Conservation (phyloP, 2,329 filamentous ascomycete species). For the Colletotrichum somersetense region DNA sequence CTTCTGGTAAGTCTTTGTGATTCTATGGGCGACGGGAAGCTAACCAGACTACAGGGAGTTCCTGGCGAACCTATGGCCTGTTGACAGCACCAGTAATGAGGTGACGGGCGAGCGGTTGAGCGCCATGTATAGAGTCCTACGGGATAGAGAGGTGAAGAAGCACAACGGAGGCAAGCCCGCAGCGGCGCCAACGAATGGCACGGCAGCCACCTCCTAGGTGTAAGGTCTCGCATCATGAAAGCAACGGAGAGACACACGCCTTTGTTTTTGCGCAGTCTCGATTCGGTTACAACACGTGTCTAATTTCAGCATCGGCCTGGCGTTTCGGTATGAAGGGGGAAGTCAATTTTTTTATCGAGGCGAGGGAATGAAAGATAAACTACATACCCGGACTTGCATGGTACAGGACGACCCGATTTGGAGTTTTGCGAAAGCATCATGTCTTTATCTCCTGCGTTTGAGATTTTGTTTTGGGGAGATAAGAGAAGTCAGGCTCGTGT, state of each 20-base stretch:
- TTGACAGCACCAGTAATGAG: constrained; percentile 59
- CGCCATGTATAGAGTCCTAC: constrained; percentile 59
- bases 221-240: constrained; percentile 30
- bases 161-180: constrained; percentile 33
- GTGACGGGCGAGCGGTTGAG: constrained; percentile 59
- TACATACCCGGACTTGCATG: constrained; percentile 43
- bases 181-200: constrained; percentile 40
- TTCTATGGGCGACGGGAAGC: not conserved
- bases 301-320: constrained; percentile 42
- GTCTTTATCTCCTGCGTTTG: constrained; percentile 31
- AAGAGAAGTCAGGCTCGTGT: not conserved
- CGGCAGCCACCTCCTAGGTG: constrained; percentile 38
- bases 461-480: constrained; percentile 10
- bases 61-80: constrained; percentile 60
- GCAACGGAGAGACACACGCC: constrained; percentile 15
- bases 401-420: constrained; percentile 42
- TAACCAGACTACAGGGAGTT: constrained; percentile 54
- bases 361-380: constrained; percentile 44
- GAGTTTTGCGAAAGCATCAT: constrained; percentile 42
- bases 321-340: constrained; percentile 40
- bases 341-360: constrained; percentile 40
- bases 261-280: constrained; percentile 31
- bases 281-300: constrained; percentile 34
- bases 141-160: constrained; percentile 49
- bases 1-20: constrained; percentile 39